These are phyloP conservation scores for Pseudoscleropodium purum DNA, from an alignment of 225 moss, liverwort and hornwort species.

Conservation along the genomic window DNA sequence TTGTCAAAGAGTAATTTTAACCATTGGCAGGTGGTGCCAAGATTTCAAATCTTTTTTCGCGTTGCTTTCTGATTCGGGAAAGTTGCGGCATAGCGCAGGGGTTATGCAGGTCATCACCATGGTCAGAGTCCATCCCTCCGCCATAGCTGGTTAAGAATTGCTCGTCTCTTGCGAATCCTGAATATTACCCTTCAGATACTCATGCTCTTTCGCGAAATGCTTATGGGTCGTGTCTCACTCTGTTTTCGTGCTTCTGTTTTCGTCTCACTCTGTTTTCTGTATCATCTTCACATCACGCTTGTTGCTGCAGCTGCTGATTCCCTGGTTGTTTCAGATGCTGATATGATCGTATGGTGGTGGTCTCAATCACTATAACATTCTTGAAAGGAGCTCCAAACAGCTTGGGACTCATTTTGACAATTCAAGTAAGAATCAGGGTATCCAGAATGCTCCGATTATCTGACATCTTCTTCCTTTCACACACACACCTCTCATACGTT, in stretches of 20 bases:
- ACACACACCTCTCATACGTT: neutral
- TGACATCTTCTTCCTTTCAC: neutral
- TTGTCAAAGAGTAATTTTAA: neutral
- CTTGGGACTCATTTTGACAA: neutral
- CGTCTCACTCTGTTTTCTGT: neutral
- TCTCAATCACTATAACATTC: neutral
- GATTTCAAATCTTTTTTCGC: constrained; percentile 4
- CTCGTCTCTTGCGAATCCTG: neutral
- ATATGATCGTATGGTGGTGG: neutral
- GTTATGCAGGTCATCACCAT: neutral
- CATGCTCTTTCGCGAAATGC: neutral
- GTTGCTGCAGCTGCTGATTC: neutral
- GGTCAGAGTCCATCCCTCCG: neutral
- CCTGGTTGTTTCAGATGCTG: neutral
- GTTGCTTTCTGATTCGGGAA: neutral
- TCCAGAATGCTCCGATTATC: neutral
- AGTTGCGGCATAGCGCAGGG: neutral
- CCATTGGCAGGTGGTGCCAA: neutral
- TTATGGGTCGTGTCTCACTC: neutral
- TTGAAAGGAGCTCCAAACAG: neutral
- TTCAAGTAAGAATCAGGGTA: neutral
- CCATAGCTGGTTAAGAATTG: neutral
- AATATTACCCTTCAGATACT: neutral
- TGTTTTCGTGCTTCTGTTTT: neutral
- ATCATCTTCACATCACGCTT: neutral